Conservation (phyloP, 495 filamentous ascomycete species). For the Bryoglossum gracile region DNA sequence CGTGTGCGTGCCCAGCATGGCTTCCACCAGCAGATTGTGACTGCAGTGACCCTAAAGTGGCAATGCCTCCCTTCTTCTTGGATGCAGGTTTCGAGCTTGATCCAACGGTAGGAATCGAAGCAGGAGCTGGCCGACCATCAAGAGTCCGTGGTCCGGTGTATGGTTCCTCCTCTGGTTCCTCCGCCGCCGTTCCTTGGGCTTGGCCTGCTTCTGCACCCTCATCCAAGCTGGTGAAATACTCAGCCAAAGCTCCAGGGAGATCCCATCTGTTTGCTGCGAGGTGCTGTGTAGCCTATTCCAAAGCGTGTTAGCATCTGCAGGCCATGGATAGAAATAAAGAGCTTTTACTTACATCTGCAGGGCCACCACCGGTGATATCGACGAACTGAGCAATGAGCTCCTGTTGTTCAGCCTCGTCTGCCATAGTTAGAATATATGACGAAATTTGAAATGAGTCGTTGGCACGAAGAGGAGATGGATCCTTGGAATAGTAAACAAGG, state of each 20-base stretch:
- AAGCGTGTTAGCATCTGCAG: background rate
- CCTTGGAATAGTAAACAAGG: no score
- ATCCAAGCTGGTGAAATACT: constrained; percentile 66
- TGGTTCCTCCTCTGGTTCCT: constrained; percentile 23
- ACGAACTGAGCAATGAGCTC: constrained; percentile 66
- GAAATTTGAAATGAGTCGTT: no score
- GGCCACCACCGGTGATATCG: constrained; percentile 56
- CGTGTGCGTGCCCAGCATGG: constrained; percentile 45
- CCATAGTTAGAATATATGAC: background rate
- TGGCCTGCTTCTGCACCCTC: no score
- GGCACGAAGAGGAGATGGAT: background rate
- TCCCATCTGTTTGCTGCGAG: constrained; percentile 64
- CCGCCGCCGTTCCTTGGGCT: constrained; percentile 36
- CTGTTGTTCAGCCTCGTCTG: constrained; percentile 55
- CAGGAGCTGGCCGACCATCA: constrained; percentile 46
- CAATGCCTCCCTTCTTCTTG: constrained; percentile 40
- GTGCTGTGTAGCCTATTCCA: constrained; percentile 58
- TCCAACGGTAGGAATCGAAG: constrained; percentile 20
- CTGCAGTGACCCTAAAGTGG: constrained; percentile 50
- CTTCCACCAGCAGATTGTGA: constrained; percentile 23
- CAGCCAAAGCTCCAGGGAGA: constrained; percentile 54
- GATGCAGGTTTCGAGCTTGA: constrained; percentile 33
- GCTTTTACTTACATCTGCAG: constrained; percentile 50
- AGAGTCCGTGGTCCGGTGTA: constrained; percentile 51
- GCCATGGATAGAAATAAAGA: background rate